Conservation (phyloP, 2,329 filamentous ascomycete genomes). For the Colletotrichum musicola region DNA sequence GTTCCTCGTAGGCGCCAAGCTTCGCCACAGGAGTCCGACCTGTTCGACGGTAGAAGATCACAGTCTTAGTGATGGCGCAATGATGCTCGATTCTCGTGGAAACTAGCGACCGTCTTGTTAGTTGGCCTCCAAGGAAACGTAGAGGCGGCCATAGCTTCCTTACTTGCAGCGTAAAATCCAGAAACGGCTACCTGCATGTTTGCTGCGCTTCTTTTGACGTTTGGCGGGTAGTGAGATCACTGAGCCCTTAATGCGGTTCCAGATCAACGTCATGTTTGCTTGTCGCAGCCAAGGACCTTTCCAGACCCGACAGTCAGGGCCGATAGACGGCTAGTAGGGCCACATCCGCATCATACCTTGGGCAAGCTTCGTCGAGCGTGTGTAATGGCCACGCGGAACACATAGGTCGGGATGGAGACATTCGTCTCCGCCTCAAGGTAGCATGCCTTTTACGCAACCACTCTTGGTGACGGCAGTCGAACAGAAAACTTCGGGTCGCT, state of each 20-base stretch:
- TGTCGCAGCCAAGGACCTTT: slow-evolving; percentile 10
- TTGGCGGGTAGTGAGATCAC: slow-evolving; percentile 17
- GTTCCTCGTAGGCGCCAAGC: too few species aligned
- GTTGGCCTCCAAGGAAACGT: not conserved
- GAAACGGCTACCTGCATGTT: slow-evolving; percentile 24
- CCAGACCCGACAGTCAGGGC: slow-evolving; percentile 30
- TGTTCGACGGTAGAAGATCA: too few species aligned
- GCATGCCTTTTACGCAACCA: slow-evolving; percentile 1
- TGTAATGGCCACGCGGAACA: too few species aligned
- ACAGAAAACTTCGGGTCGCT: slow-evolving; percentile 4
- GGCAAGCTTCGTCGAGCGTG: not conserved
- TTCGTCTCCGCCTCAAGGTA: slow-evolving; percentile 7
- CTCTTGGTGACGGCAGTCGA: slow-evolving; percentile 4
- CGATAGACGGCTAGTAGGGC: slow-evolving; percentile 6
- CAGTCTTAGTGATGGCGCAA: too few species aligned
- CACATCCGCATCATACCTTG: slow-evolving; percentile 1
- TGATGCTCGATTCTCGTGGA: too few species aligned
- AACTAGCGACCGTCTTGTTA: too few species aligned
- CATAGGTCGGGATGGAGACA: not conserved
- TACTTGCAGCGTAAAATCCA: not conserved
- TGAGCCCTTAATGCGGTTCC: not conserved
- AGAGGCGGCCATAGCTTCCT: too few species aligned
- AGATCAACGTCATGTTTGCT: slow-evolving; percentile 13
- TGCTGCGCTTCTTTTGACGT: not conserved
- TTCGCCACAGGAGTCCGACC: too few species aligned